Base-by-base conservation (phyloP, 2,329 filamentous ascomycete species). In the Monilinia fructigena region DNA sequence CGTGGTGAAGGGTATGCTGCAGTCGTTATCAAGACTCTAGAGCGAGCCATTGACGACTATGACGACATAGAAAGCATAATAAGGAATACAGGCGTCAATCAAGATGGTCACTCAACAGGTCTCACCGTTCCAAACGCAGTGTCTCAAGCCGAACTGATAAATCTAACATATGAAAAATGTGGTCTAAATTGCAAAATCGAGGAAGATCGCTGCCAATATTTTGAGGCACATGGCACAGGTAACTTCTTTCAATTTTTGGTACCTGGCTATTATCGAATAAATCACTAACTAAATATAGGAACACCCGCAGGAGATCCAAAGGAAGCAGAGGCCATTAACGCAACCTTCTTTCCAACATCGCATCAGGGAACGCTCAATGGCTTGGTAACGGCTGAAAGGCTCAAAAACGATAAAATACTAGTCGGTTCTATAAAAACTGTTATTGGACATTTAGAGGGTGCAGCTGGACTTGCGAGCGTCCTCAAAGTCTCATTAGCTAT, bases 1-100 rank as follows among this genome's bases (percentile, higher is more conserved):
- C 65, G 71, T 42, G 71, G 71, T 10, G 87, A 90, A 70, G 88
- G 86, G 0, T 78, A 85, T 40, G 85, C 81, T 0, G 80, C 85
- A 14, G 75, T 90, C 1, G 71, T 89, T 3, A 72, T 90, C 54
- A 89, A 89, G 75, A 80, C 80, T 1, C 75, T 89, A 0, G 77
- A 79, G 7, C 82, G 86, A 72, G 87, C 87, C 0, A 70, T 89
- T 8, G 77, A 78, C 12, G 83, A 86, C 69, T 83, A 84, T 20
- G 86, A 89, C 72, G 81, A 81, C 0, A 84, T 87, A 66, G 80
- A 83, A 4, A 82, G 80, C 14, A 79, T 87, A 28, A 82, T 88
- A 65, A 80, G 83, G 10, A n/a, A 63, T 48, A 68, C 69, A 38
- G 68, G 68, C n/a, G 78, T 83, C 38, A 87, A 86, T 67, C 82